Evolutionary conservation across 345 rosid genomes (phyloP), one percentile per base, ranked within the genome.

Genomic region (Stellera chamaejasme): DNA sequence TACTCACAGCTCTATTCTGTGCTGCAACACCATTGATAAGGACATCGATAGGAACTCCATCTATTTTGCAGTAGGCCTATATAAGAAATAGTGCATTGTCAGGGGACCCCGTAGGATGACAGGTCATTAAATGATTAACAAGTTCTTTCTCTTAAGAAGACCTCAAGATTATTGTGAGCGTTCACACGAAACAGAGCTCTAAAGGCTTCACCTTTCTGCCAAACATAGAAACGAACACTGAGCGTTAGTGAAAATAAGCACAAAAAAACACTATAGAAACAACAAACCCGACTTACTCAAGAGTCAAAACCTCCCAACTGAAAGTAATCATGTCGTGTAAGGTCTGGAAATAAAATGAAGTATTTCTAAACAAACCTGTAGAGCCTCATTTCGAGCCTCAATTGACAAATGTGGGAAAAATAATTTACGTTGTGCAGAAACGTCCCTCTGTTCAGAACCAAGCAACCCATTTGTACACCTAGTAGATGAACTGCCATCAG

Each of bases 51-150:
- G 85, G 79, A 6, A 92, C 82, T 61, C 93, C 90, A n/a, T 92
- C 93, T 64, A 92, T 79, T 78, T 82, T 92, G 83, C 98, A 88
- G 59, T 92, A 92, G 12, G 96, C 98, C 98, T 91, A 54, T 13
- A 54, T 13, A 16, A 46, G 27, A 45, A 39, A 46, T 10, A 13
- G 45, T 5, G 5, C 7, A 8, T 32, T 32, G 39, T 32, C 9
- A 32, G 39, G 39, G 23, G 39, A 5, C 39, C 9, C 5, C 39
- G 9, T 32, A 32, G 39, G 39, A 32, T 32, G 7, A 32, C 39
- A 32, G 39, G 39, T 32, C 6, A 32, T 32, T 32, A 32, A 32
- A 32, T 5, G 39, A 32, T 32, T 32, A 32, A 32, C 5, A 32
- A 32, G 5, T 32, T 32, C 9, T 32, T 32, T 32, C 9, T 32